Evolutionary conservation across 257 asterid genomes (phyloP), one percentile per base, ranked within the genome.

Genomic region (Verbena officinalis): DNA sequence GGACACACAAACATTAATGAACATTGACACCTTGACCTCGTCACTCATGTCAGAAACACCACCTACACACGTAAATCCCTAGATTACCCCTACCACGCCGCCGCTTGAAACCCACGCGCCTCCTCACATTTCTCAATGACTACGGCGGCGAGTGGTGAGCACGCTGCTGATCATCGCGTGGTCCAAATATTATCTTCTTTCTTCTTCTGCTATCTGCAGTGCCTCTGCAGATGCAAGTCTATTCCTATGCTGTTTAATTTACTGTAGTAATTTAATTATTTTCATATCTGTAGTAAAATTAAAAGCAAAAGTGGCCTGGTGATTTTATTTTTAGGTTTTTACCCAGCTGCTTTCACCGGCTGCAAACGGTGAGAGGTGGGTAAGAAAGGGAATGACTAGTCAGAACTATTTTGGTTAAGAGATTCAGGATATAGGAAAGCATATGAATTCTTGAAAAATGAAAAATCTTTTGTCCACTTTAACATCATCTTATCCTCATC

Each of bases 401-500:
- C 17, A 55, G 33, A 16, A 39, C 71, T 58, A 22, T 21, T 58
- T 55, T 55, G 38, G 72, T 60, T 45, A 67, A 46, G 74, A 68
- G 77, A 60, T 23, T 65, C 74, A 73, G 66, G 72, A 40, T 43
- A 39, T 40, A 27, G 36, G 68, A 63, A 71, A 62, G 65, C 68
- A 64, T 56, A 38, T 11, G 67, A 64, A 66, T 52, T 59, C 71
- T 61, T 70, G 45, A 2, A 38, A 53, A 22, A 40, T n/a, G 62
- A 65, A 74, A 69, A 65, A 40, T 1, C 1, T 64, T 64, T 75
- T 80, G 78, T 74, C 74, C 75, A 53, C 72, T 60, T 67, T 48
- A 34, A 2, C 73, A 48, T 67, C 53, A 71, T 74, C 80, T 74
- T 78, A 78, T 78, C 83, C 68, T 62, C 71, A 50, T 51, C 43